Conservation (phyloP, 345 rosid species). For the Gossypium turneri region DNA sequence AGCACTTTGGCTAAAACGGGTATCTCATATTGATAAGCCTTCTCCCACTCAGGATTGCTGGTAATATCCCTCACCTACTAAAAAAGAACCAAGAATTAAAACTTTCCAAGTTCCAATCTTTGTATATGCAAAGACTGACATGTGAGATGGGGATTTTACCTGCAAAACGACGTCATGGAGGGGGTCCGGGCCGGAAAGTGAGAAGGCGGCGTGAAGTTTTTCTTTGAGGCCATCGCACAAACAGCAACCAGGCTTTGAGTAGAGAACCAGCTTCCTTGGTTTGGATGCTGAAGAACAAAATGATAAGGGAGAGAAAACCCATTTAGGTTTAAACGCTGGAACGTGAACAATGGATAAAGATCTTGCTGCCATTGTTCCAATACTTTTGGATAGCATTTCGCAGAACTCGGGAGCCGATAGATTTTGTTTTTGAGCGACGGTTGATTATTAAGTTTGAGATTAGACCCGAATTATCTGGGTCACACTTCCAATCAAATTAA, state of each 20-base stretch:
- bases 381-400: neutral
- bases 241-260: constrained; percentile 88
- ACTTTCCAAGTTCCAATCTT: neutral
- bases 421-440: neutral
- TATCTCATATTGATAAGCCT: constrained; percentile 73
- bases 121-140: neutral
- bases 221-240: constrained; percentile 96
- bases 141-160: constrained; percentile 27
- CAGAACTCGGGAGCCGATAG: too few species aligned
- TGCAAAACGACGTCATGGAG: constrained; percentile 70
- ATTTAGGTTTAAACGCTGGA: constrained; percentile 29
- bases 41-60: constrained; percentile 75
- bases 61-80: constrained; percentile 70
- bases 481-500: too few species aligned
- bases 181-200: constrained; percentile 53
- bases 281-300: constrained; percentile 28
- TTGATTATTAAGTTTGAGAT: too few species aligned
- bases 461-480: too few species aligned
- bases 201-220: constrained; percentile 76
- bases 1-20: constrained; percentile 69
- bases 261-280: constrained; percentile 56
- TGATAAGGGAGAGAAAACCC: constrained; percentile 30
- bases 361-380: constrained; percentile 27
- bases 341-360: constrained; percentile 29
- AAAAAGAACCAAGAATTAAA: constrained; percentile 3